Base-by-base conservation (phyloP, 768 basidiomycete genomes). In the Boletus sp. region DNA sequence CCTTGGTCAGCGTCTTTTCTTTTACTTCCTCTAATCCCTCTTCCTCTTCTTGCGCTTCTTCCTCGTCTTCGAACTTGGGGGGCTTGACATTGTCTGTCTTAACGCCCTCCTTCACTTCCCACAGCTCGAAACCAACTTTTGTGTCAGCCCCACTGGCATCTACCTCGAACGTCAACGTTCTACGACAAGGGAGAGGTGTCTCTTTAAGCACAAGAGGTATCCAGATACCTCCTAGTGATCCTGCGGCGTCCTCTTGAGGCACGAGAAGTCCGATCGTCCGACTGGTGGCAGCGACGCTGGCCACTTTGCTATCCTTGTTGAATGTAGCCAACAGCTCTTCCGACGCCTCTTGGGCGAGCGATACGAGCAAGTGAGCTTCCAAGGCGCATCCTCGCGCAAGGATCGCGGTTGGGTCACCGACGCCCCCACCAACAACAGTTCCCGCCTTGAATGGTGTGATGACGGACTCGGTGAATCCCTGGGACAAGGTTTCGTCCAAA, bases 351-450 rank as follows among this genome's bases (percentile, higher is more conserved):
- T 74, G 70, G 3, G 75, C 73, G 32, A 89, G 73, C 11, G 69
- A 67, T 1, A 80, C 72, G 37, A 92, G 75, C 37, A 91, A 67
- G 46, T 81, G 81, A 2, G 87, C 91, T 68, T 92, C 90, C 40
- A 86, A 66, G 4, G 88, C 90, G 55, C 84, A 86, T n/a, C 91
- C 91, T 10, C 87, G 76, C 1, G 89, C 85, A 0, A 93, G 76
- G 47, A 92, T 78, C 10, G 89, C 86, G 1, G 88, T 90, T 0
- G 91, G 90, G 68, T 92, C 89, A 14, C 87, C 89, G 3, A 81
- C 72, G 18, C 88, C 87, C 0, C 88, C 89, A 41, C 88, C 89
- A 0, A 83, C 81, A 32, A 88, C 83, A 0, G 84, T 87, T 1
- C 86, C 85, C 2, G 79, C 73, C 10, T 80, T 78, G 71, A 89